phyloP scores from a whole-genome alignment of 768 basidiomycete genomes.

The Tylopilus sp. region DNA sequence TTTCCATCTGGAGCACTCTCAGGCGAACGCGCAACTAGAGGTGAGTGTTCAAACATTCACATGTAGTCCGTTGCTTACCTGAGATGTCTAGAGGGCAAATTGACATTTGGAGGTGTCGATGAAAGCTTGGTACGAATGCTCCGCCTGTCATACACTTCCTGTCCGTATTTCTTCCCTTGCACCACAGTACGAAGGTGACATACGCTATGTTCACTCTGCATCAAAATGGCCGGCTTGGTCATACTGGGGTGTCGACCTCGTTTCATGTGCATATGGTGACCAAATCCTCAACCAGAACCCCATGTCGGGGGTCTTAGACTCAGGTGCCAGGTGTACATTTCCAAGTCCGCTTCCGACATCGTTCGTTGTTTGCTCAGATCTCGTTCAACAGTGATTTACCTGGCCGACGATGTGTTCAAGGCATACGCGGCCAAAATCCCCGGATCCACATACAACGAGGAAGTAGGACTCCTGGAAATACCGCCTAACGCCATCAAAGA shows the following conservation, averaged over 20 bases:
- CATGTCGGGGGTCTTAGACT: conserved; percentile 27
- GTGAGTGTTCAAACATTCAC: neutral
- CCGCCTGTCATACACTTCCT: no score
- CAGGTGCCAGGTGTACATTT: conserved; percentile 20
- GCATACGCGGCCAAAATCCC: no score
- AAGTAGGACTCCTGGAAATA: no score
- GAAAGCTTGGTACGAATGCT: conserved; percentile 9
- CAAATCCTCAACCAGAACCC: conserved; percentile 10
- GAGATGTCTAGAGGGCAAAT: conserved; percentile 17
- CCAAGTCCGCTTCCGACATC: no score
- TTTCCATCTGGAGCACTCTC: conserved; percentile 17
- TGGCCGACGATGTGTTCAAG: no score
- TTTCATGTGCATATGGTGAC: conserved; percentile 10
- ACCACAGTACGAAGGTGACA: conserved; percentile 16
- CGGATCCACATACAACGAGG: no score
- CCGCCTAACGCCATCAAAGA: no score
- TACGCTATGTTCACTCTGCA: conserved; percentile 26
- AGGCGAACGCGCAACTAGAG: neutral
- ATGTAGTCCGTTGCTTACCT: neutral
- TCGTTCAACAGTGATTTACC: no score
- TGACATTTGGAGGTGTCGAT: conserved; percentile 26
- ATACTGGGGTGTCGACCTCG: conserved; percentile 32
- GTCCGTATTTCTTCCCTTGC: neutral
- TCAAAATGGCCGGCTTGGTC: no score
- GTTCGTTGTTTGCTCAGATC: no score